phyloP scores from a whole-genome alignment of 306 rosid species.

The Crotalaria pallida region DNA sequence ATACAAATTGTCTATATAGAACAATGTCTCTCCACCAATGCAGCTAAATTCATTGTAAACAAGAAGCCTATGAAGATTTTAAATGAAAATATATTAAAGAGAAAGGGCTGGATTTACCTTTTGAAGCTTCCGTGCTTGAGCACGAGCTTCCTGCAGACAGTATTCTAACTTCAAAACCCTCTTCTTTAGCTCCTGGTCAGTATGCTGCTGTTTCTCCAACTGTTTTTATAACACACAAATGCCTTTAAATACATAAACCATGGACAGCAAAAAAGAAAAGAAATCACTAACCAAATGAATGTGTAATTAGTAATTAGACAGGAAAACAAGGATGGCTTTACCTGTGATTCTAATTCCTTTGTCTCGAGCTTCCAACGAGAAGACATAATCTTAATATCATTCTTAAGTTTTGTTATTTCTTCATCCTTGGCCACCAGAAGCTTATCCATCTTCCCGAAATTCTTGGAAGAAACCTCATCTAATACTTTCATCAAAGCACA shows the following conservation, averaged over 20 bases:
- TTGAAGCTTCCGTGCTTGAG: slow-evolving; percentile 90
- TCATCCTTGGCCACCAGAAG: slow-evolving; percentile 68
- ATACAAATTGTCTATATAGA: background rate
- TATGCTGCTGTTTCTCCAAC: slow-evolving; percentile 95
- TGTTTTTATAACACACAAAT: slow-evolving; percentile 32
- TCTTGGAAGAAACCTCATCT: slow-evolving; percentile 81
- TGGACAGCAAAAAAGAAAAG: background rate
- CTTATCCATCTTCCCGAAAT: slow-evolving; percentile 67
- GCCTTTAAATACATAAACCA: slow-evolving; percentile 12
- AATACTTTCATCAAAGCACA: slow-evolving; percentile 66
- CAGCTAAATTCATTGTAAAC: background rate
- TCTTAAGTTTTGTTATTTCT: slow-evolving; percentile 66
- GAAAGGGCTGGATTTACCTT: slow-evolving; percentile 47
- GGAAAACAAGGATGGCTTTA: slow-evolving; percentile 22
- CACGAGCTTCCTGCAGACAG: slow-evolving; percentile 89
- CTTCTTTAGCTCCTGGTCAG: slow-evolving; percentile 92
- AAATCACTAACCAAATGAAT: background rate
- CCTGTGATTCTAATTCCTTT: slow-evolving; percentile 90
- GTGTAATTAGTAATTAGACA: background rate
- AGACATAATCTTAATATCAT: slow-evolving; percentile 75
- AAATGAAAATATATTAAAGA: background rate
- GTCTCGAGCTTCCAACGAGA: slow-evolving; percentile 87
- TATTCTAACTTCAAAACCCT: slow-evolving; percentile 84
- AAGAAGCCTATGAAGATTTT: background rate
- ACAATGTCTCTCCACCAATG: background rate